Evolutionary conservation across 2,329 filamentous ascomycete genomes (phyloP), one percentile per base, ranked within the genome.

Genomic region (Balansia obtecta): DNA sequence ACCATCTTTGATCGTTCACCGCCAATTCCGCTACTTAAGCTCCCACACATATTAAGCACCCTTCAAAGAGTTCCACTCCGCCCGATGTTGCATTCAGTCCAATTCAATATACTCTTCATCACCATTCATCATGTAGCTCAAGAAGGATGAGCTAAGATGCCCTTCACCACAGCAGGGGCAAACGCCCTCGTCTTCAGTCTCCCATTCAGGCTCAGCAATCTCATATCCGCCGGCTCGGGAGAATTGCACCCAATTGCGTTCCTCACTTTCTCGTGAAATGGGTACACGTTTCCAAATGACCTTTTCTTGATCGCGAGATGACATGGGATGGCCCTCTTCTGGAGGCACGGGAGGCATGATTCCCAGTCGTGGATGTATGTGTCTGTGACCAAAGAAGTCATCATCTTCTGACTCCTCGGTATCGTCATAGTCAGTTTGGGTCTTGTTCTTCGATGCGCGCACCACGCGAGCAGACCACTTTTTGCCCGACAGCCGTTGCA

Each of bases 251-350:
- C 74, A 79, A n/a, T 63, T 58, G 20, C 74, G 72, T 33, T 68
- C 60, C 13, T 64, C 57, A 0, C 54, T 56, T 50, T 71, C 70
- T 16, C 71, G 68, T 16, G 61, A 61, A 4, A 65, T 45, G 1
- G 74, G 75, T 0, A 77, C 68, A 12, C 63, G 68, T 58, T 76
- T 78, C 73, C 74, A 79, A 18, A 78, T 68, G 3, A 75, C 70
- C 27, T 64, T 63, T 12, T 71, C 69, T 16, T 70, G 67, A n/a
- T 66, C 60, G 52, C 62, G 70, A 20, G 53, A 58, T 2, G 71
- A 73, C 32, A 57, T 52, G 3, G 74, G 74, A 16, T 73, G 68
- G 2, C 67, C 72, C n/a, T 64, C 60, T 47, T 72, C 70, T 18
- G 61, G 50, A 10, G 72, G 71, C 0, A 68, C 71, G 0, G 69